A percentile compares a stretch with the other conserved stretches of the same genome.
Conservation (phyloP, 73 alveolate species). For the Tetrahymena elliotti region DNA sequence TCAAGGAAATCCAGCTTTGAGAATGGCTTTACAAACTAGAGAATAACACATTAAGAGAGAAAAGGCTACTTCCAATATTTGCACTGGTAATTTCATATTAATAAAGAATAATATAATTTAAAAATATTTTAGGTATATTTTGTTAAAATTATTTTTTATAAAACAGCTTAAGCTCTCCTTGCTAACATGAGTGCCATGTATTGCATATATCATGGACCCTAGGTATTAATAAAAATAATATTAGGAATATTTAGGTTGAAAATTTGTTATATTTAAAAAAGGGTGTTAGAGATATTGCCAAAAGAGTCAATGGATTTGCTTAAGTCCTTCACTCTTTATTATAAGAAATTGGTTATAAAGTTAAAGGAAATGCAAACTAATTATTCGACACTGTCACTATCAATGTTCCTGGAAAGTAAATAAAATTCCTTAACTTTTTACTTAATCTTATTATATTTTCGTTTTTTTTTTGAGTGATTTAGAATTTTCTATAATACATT, state of each 20-base stretch:
- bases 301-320: slow-evolving; percentile 57
- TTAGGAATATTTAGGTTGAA: background rate
- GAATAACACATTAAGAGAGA: slow-evolving; percentile 93
- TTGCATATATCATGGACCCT: slow-evolving; percentile 69
- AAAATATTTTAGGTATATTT: background rate
- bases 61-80: slow-evolving; percentile 84
- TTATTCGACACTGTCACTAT: slow-evolving; percentile 56
- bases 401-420: slow-evolving; percentile 16
- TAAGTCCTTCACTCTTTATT: slow-evolving; percentile 24
- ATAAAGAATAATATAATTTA: background rate
- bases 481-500: background rate
- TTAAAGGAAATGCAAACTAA: slow-evolving; percentile 7
- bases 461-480: background rate
- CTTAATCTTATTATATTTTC: slow-evolving; percentile 2
- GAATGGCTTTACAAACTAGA: slow-evolving; percentile 92
- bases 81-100: slow-evolving; percentile 34
- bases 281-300: slow-evolving; percentile 70
- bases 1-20: slow-evolving; percentile 63
- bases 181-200: slow-evolving; percentile 89
- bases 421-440: slow-evolving; percentile 8
- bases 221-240: slow-evolving; percentile 18
- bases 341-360: slow-evolving; percentile 23
- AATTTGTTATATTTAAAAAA: background rate
- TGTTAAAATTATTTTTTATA: background rate
- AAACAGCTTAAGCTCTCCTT: slow-evolving; percentile 80